These are phyloP conservation scores for Starmerella lactis-condensi DNA, from an alignment of 805 yeast species.

Conservation along the genomic window DNA sequence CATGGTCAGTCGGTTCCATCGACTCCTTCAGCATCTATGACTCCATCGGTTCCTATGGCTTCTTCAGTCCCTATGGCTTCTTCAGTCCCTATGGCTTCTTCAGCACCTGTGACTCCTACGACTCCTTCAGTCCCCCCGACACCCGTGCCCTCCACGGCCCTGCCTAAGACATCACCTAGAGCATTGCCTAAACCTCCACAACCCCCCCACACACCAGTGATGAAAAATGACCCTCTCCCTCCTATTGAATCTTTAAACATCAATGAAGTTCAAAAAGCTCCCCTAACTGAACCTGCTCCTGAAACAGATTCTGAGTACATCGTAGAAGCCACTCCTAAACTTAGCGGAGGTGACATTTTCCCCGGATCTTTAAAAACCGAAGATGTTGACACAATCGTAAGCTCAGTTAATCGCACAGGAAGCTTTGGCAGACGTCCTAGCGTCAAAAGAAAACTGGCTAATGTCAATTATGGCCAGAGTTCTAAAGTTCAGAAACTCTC, in stretches of 20 bases:
- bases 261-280: no score
- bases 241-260: no score
- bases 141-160: no score
- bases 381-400: slow-evolving; percentile 21
- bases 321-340: slow-evolving; percentile 6
- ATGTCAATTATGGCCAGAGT: slow-evolving; percentile 20
- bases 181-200: no score
- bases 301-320: no score
- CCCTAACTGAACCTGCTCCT: no score
- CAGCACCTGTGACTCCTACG: neutral
- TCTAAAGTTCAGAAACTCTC: slow-evolving; percentile 17
- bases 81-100: neutral
- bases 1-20: no score
- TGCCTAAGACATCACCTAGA: no score
- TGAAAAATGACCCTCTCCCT: no score
- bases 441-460: slow-evolving; percentile 14
- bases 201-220: no score
- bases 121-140: neutral
- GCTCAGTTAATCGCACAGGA: slow-evolving; percentile 22
- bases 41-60: neutral
- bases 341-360: slow-evolving; percentile 12
- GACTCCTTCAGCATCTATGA: neutral
- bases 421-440: slow-evolving; percentile 22
- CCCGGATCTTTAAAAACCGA: slow-evolving; percentile 9
- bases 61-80: no score